Percentiles rank a stretch among this genome's conserved stretches.
phyloP scores from a whole-genome alignment of 202 grass and related monocot genomes.

The Hordeum pubiflorum region DNA sequence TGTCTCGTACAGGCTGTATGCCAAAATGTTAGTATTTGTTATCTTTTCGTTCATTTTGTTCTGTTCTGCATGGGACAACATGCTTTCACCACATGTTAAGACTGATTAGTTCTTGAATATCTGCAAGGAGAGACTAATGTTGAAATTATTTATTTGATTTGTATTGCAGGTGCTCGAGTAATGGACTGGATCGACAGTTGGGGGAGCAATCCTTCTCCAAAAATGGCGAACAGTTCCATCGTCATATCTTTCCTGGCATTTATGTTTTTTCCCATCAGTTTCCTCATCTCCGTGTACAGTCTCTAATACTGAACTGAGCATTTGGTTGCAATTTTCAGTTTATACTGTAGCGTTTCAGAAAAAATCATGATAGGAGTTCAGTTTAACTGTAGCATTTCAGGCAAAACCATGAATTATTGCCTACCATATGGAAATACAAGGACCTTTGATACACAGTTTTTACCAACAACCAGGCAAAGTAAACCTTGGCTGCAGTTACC shows the following conservation, averaged over 20 bases:
- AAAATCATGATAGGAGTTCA: no score
- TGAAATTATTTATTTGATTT: constrained; percentile 16
- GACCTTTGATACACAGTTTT: no score
- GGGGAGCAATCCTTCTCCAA: no score
- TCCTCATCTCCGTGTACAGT: constrained; percentile 71
- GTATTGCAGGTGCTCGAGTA: constrained; percentile 46
- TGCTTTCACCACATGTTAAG: background rate
- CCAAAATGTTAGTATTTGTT: background rate
- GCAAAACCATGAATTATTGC: no score
- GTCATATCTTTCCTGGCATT: constrained; percentile 71
- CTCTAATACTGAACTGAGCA: constrained; percentile 33
- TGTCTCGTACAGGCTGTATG: background rate
- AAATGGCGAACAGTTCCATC: constrained; percentile 77
- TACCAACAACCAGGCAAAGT: no score
- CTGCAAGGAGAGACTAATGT: background rate
- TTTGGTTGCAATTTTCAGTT: no score
- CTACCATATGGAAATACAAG: no score
- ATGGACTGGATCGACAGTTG: constrained; percentile 31
- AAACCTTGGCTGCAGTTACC: no score
- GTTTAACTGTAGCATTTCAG: no score
- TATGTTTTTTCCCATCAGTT: constrained; percentile 53
- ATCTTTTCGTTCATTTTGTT: background rate
- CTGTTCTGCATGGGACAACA: background rate
- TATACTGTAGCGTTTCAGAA: no score
- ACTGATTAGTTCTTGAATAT: background rate